A percentile compares a stretch with the other conserved stretches of the same genome.
Evolutionary conservation across 2,329 filamentous ascomycete genomes (phyloP).

Genomic region (Fusarium graminum): DNA sequence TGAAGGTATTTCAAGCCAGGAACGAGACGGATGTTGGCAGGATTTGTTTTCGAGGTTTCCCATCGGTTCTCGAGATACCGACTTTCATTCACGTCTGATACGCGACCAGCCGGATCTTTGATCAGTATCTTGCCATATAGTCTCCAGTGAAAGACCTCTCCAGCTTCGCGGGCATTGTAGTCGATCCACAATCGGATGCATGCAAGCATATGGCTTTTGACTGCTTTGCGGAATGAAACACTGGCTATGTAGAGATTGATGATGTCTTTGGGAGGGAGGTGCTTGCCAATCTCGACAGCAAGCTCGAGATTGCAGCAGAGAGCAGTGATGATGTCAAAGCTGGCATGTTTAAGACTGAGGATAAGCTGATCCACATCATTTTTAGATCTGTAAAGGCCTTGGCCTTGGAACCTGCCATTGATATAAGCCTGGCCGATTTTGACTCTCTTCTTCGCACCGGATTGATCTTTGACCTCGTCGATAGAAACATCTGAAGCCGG

Average conservation of each 20-base stretch:
- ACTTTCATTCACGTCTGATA: conserved; percentile 46
- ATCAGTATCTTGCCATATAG: conserved; percentile 70
- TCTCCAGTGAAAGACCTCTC: conserved; percentile 70
- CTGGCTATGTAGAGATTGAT: conserved; percentile 75
- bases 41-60: conserved; percentile 19
- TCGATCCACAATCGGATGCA: conserved; percentile 69
- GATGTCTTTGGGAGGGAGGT: conserved; percentile 68
- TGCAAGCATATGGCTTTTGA: conserved; percentile 71
- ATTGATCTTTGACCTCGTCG: conserved; percentile 22
- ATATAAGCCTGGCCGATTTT: conserved; percentile 49
- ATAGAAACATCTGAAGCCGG: conserved; percentile 22
- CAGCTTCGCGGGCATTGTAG: conserved; percentile 67
- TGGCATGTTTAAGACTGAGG: conserved; percentile 42
- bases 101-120: conserved; percentile 68
- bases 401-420: conserved; percentile 49
- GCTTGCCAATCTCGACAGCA: conserved; percentile 65
- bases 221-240: conserved; percentile 69
- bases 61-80: conserved; percentile 18
- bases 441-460: conserved; percentile 45
- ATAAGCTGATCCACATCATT: conserved; percentile 32
- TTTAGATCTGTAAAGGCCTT: conserved; percentile 48
- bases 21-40: conserved; percentile 60
- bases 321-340: conserved; percentile 59
- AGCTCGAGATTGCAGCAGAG: conserved; percentile 64
- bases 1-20: conserved; percentile 76